These are phyloP conservation scores for Calonectria naviculata DNA, from an alignment of 2,329 filamentous ascomycete genomes.

Conservation along the genomic window DNA sequence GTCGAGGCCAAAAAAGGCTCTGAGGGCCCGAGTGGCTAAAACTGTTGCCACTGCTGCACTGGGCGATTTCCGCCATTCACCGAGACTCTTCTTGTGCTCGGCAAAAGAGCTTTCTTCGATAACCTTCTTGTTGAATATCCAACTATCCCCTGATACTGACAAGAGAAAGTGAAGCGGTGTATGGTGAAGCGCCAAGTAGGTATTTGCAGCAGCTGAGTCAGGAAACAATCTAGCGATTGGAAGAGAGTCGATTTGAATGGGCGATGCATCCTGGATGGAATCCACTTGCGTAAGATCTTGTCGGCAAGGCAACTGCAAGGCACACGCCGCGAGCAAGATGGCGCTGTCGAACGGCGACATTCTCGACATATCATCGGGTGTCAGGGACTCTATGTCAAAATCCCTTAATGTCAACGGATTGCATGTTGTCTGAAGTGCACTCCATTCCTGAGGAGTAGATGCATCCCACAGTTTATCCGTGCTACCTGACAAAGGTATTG, in stretches of 20 bases:
- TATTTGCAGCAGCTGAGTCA: conserved; percentile 57
- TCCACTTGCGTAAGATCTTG: conserved; percentile 41
- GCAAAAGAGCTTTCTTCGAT: conserved; percentile 54
- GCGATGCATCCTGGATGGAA: conserved; percentile 35
- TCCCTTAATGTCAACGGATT: conserved; percentile 39
- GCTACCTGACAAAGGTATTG: conserved; percentile 59
- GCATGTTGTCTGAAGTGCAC: conserved; percentile 42
- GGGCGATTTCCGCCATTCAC: conserved; percentile 57
- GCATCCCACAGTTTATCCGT: conserved; percentile 63
- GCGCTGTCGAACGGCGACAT: conserved; percentile 53
- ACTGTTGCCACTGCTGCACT: conserved; percentile 57
- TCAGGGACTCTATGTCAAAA: conserved; percentile 47
- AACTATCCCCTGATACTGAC: conserved; percentile 68
- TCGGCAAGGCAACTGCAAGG: conserved; percentile 51
- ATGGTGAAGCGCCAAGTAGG: conserved; percentile 67
- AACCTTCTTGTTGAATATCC: conserved; percentile 68
- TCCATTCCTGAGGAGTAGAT: conserved; percentile 58
- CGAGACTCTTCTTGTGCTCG: conserved; percentile 59
- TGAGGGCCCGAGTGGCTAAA: conserved; percentile 64
- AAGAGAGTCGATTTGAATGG: conserved; percentile 36
- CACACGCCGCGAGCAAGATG: conserved; percentile 52
- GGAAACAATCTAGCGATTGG: conserved; percentile 56
- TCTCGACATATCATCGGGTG: conserved; percentile 47
- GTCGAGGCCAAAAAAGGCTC: conserved; percentile 53
- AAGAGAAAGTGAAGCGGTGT: conserved; percentile 69